These are phyloP conservation scores for Geotrichum aggregatum DNA, from an alignment of 1,139 yeast species.

Conservation along the genomic window DNA sequence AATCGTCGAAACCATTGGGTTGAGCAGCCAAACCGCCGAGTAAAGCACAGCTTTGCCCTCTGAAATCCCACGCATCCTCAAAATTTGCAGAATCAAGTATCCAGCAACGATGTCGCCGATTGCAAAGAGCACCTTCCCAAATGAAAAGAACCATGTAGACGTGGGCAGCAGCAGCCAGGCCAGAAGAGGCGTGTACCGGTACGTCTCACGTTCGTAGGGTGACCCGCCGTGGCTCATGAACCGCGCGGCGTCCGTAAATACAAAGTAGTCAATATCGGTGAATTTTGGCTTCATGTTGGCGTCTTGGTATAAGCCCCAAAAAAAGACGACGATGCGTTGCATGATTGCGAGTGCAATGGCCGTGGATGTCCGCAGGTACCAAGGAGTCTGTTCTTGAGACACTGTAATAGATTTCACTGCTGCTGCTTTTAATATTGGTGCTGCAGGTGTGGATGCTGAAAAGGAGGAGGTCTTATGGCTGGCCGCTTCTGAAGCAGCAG, in stretches of 20 bases:
- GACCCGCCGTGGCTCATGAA: conserved; percentile 59
- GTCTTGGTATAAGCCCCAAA: conserved; percentile 89
- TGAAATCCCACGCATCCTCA: conserved; percentile 33
- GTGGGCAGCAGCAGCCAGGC: conserved; percentile 81
- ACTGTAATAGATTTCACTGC: too few relatives aligned
- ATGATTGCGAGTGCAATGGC: conserved; percentile 30
- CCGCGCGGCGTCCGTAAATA: conserved; percentile 84
- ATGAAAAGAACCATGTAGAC: conserved; percentile 48
- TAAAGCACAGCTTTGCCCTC: conserved; percentile 41
- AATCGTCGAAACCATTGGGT: conserved; percentile 93
- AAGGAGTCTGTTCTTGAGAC: background rate
- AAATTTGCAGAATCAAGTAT: conserved; percentile 45
- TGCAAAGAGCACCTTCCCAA: conserved; percentile 77
- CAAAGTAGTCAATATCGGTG: conserved; percentile 91
- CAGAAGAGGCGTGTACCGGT: conserved; percentile 84
- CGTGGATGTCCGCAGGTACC: conserved; percentile 12
- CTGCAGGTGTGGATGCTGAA: background rate
- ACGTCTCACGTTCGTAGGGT: conserved; percentile 83
- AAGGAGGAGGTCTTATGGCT: too few relatives aligned
- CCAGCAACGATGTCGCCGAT: conserved; percentile 81
- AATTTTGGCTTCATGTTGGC: conserved; percentile 71
- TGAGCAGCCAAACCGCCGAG: conserved; percentile 74
- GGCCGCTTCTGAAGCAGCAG: too few relatives aligned
- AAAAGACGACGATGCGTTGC: conserved; percentile 60
- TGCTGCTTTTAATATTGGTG: too few relatives aligned